Evolutionary conservation across 768 basidiomycete genomes (phyloP).

Genomic region (Amyloporia xantha): DNA sequence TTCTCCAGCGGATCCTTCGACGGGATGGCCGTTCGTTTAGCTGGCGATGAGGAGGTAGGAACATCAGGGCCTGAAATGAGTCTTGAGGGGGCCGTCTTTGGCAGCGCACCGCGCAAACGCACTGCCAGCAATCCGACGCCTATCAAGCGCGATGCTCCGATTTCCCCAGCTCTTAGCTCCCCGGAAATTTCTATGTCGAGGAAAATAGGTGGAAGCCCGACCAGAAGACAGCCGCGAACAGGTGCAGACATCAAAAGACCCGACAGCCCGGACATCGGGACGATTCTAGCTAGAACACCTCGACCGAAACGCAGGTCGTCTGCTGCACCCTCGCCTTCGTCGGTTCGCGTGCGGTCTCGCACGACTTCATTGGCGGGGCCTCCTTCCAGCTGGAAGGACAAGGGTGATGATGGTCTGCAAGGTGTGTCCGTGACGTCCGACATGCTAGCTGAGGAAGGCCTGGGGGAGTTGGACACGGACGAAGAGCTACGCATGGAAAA

Average conservation of each 20-base stretch:
- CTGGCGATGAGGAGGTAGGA: too few species aligned
- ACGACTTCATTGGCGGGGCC: constrained; percentile 9
- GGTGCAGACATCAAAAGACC: constrained; percentile 11
- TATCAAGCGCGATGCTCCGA: constrained; percentile 4
- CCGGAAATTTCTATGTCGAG: constrained; percentile 3
- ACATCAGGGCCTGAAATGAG: too few species aligned
- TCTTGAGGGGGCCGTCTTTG: constrained; percentile 18
- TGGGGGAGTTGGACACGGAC: constrained; percentile 4
- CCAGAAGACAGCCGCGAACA: neutral
- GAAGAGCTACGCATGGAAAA: constrained; percentile 10
- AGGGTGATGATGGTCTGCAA: constrained; percentile 8
- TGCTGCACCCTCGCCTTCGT: constrained; percentile 15
- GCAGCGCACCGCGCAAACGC: constrained; percentile 16
- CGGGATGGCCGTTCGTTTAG: too few species aligned
- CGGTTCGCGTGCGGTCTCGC: constrained; percentile 9
- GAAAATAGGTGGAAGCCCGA: neutral
- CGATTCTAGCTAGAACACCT: constrained; percentile 27
- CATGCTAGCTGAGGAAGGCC: constrained; percentile 8
- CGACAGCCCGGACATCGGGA: constrained; percentile 27
- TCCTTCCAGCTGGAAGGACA: constrained; percentile 13
- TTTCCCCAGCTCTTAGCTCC: constrained; percentile 3
- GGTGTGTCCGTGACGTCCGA: constrained; percentile 12
- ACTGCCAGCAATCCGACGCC: constrained; percentile 11
- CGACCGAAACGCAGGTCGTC: constrained; percentile 22
- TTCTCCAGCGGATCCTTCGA: too few species aligned